Percentiles rank a stretch among this genome's conserved stretches.
These are phyloP conservation scores for Biscogniauxia mediterranea DNA, from an alignment of 2,329 filamentous ascomycete genomes.

Conservation along the genomic window DNA sequence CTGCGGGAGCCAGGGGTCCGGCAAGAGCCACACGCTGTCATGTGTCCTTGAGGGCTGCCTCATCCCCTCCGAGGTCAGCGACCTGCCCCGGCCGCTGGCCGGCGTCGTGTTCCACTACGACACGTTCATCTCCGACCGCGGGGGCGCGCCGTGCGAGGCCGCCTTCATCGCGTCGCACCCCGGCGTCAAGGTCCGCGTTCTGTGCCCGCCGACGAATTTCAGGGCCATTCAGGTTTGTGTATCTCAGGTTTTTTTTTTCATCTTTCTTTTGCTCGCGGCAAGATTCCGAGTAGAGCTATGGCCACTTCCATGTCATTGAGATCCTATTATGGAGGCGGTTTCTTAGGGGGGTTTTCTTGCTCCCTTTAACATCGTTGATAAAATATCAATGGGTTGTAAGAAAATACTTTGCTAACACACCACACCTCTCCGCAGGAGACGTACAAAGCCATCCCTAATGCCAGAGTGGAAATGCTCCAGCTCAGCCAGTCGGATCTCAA, in stretches of 20 bases:
- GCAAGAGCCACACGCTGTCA: constrained; percentile 61
- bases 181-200: constrained; percentile 47
- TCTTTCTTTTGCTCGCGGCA: no score
- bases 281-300: no score
- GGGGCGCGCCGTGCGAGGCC: constrained; percentile 57
- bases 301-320: no score
- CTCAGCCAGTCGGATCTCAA: constrained; percentile 53
- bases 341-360: no score
- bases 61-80: constrained; percentile 34
- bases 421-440: constrained; percentile 28
- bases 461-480: constrained; percentile 49
- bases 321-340: no score
- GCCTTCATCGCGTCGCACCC: constrained; percentile 49
- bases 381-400: no score
- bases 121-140: constrained; percentile 47
- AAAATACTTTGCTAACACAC: constrained; percentile 1
- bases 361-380: no score
- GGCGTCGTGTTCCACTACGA: constrained; percentile 67
- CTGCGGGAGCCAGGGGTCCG: constrained; percentile 63
- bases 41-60: constrained; percentile 59
- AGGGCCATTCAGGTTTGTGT: constrained; percentile 35
- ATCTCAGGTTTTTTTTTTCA: neutral
- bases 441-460: constrained; percentile 42
- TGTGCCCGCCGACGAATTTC: constrained; percentile 55
- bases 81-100: constrained; percentile 50